Conservation (phyloP, 2,329 filamentous ascomycete genomes). For the Triangularia verruculosa region DNA sequence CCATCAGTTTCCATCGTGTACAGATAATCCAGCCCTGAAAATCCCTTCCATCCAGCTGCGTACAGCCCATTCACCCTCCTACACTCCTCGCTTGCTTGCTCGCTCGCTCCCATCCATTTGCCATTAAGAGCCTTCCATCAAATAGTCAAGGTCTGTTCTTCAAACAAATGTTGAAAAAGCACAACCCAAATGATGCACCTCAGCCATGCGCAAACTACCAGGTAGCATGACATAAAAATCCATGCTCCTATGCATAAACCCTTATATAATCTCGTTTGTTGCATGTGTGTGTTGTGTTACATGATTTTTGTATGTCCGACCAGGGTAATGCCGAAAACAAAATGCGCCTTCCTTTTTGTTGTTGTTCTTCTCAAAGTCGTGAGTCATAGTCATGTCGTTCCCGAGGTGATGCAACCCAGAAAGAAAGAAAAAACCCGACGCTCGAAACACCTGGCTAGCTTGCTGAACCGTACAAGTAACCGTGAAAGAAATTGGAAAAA, state of each 20-base stretch:
- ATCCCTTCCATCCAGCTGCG: neutral
- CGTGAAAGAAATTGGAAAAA: neutral
- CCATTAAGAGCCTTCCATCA: neutral
- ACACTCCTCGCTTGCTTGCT: neutral
- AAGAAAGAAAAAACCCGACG: conserved; percentile 2
- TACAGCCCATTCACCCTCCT: neutral
- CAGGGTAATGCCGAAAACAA: neutral
- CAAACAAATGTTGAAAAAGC: neutral
- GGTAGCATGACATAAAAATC: neutral
- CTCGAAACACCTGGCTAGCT: neutral
- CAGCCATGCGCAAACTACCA: neutral
- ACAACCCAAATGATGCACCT: neutral
- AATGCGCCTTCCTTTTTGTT: neutral
- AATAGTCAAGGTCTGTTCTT: neutral
- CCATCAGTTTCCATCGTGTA: neutral
- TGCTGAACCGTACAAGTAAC: neutral
- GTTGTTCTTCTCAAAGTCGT: neutral
- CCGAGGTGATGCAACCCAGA: neutral
- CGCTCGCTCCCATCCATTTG: no score
- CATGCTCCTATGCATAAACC: neutral
- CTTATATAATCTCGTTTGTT: neutral
- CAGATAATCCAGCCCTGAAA: neutral
- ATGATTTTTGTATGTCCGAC: conserved; percentile 3
- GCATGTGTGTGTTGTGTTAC: neutral
- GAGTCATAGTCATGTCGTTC: neutral